Percentiles rank a stretch among this genome's conserved stretches.
These are phyloP conservation scores for Somion occarium DNA, from an alignment of 1,284 basidiomycete genomes.

Conservation along the genomic window DNA sequence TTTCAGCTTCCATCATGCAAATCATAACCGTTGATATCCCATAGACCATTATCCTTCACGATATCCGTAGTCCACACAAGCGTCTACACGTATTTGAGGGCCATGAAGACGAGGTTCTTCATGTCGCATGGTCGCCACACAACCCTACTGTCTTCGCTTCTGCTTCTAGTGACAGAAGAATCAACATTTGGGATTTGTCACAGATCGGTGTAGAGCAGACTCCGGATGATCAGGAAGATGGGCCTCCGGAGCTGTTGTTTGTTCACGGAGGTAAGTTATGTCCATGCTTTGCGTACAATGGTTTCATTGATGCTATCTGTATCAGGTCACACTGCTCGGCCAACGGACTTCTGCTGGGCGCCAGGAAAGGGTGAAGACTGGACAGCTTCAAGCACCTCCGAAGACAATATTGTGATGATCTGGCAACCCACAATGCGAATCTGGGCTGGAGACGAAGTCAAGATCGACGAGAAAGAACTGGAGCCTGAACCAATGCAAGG, in stretches of 20 bases:
- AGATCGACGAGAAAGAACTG: conserved; percentile 72
- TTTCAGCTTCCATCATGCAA: not conserved
- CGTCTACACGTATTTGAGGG: conserved; percentile 90
- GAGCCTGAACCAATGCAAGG: conserved; percentile 76
- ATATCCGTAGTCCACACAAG: conserved; percentile 77
- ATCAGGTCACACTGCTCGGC: conserved; percentile 73
- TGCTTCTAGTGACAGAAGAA: conserved; percentile 86
- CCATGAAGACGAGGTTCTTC: conserved; percentile 93
- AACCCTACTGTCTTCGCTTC: conserved; percentile 89
- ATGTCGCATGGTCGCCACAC: conserved; percentile 93
- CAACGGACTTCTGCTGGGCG: conserved; percentile 84
- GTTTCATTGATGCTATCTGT: conserved; percentile 1
- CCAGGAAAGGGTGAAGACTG: conserved; percentile 72
- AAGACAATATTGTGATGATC: conserved; percentile 85
- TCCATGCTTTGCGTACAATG: not conserved
- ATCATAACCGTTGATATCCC: not conserved
- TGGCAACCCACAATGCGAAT: conserved; percentile 88
- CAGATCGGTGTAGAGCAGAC: conserved; percentile 95
- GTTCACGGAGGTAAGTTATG: conserved; percentile 81
- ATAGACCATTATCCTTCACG: conserved; percentile 88
- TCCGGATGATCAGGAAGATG: conserved; percentile 97
- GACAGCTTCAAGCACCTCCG: conserved; percentile 75
- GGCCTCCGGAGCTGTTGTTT: conserved; percentile 91
- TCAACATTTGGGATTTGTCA: conserved; percentile 95
- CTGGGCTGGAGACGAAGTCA: conserved; percentile 80